Percentiles rank a stretch among this genome's conserved stretches.
phyloP scores from a whole-genome alignment of 2,329 filamentous ascomycete genomes.

The Dactylellina haptotyla region DNA sequence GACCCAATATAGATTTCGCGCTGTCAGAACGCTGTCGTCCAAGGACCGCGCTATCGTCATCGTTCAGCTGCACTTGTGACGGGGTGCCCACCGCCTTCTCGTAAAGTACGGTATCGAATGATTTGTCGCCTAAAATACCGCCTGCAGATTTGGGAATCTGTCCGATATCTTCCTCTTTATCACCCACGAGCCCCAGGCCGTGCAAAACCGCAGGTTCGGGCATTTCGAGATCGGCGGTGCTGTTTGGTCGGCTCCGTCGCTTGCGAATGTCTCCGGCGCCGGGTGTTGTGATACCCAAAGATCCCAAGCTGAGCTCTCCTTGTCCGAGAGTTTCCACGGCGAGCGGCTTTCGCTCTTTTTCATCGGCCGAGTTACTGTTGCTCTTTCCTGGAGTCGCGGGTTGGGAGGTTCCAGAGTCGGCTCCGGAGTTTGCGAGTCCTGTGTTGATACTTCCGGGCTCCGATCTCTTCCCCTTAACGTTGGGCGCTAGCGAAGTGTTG shows the following conservation, averaged over 20 bases:
- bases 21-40: constrained; percentile 45
- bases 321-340: constrained; percentile 89
- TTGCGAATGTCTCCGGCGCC: constrained; percentile 20
- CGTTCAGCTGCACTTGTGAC: constrained; percentile 17
- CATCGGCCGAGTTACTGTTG: constrained; percentile 61
- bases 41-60: constrained; percentile 11
- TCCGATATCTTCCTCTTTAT: constrained; percentile 49
- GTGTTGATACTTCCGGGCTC: constrained; percentile 59
- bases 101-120: constrained; percentile 48
- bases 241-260: constrained; percentile 32
- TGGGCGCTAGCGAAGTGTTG: constrained; percentile 63
- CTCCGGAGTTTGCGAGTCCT: constrained; percentile 59
- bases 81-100: constrained; percentile 23
- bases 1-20: constrained; percentile 63
- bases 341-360: constrained; percentile 70
- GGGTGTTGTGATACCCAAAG: constrained; percentile 75
- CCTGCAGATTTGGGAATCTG: constrained; percentile 47
- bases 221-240: constrained; percentile 34
- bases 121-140: constrained; percentile 33
- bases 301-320: constrained; percentile 87
- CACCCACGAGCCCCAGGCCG: constrained; percentile 39
- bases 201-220: constrained; percentile 35
- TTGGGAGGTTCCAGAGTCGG: constrained; percentile 61
- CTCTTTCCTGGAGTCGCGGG: constrained; percentile 59
- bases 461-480: constrained; percentile 59